Conservation (phyloP, 2,329 filamentous ascomycete genomes). For the Laburnicola sp. region DNA sequence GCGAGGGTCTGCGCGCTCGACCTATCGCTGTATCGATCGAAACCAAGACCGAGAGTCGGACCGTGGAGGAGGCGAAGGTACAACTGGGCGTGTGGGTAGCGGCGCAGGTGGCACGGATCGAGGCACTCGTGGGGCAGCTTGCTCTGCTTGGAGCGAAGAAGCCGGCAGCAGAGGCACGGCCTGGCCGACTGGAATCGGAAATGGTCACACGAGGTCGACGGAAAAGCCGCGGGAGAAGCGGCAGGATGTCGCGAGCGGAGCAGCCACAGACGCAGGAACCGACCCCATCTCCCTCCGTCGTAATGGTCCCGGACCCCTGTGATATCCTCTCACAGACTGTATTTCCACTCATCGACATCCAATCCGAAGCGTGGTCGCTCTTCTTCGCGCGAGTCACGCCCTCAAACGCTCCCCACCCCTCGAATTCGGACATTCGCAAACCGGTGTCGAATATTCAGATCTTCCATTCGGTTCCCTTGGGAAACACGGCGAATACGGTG, state of each 20-base stretch:
- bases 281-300: background rate
- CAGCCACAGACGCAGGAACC: slow-evolving; percentile 9
- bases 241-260: slow-evolving; percentile 9
- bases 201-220: slow-evolving; percentile 13
- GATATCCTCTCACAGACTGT: slow-evolving; percentile 11
- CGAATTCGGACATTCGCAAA: slow-evolving; percentile 13
- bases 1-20: slow-evolving; percentile 18
- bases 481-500: slow-evolving; percentile 17
- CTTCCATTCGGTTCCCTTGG: slow-evolving; percentile 17
- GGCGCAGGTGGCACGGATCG: slow-evolving; percentile 16
- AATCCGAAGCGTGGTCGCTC: slow-evolving; percentile 13
- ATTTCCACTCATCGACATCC: slow-evolving; percentile 10
- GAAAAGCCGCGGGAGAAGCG: slow-evolving; percentile 13
- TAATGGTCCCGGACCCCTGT: background rate
- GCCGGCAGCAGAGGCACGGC: slow-evolving; percentile 5
- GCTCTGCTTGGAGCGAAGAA: slow-evolving; percentile 9
- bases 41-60: slow-evolving; percentile 22
- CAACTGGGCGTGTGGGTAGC: slow-evolving; percentile 19
- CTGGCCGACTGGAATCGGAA: slow-evolving; percentile 12
- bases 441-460: slow-evolving; percentile 16
- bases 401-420: slow-evolving; percentile 1
- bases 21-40: slow-evolving; percentile 20
- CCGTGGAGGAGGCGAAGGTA: slow-evolving; percentile 22
- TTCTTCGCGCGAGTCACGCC: slow-evolving; percentile 12
- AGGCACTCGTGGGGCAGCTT: slow-evolving; percentile 6